These are phyloP conservation scores for Vigna radiata DNA, from an alignment of 306 rosid species.

Conservation along the genomic window DNA sequence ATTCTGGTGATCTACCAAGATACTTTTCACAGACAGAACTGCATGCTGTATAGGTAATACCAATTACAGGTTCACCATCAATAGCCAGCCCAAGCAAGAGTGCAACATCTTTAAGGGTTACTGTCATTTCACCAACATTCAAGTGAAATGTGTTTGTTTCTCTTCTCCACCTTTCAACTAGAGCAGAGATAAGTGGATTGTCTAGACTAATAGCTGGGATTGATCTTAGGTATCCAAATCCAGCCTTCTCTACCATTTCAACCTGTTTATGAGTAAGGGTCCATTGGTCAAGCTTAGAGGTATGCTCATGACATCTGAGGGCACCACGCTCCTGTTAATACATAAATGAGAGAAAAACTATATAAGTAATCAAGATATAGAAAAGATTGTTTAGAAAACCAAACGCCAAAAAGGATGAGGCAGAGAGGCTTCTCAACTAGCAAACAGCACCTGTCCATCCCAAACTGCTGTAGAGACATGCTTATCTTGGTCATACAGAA, in stretches of 20 bases:
- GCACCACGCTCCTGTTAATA: conserved; percentile 95
- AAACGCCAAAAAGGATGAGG: conserved; percentile 13
- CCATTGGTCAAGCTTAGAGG: conserved; percentile 99
- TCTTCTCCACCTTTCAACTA: conserved; percentile 99
- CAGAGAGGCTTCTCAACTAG: conserved; percentile 27
- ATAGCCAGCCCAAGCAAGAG: conserved; percentile 93
- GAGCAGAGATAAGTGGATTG: conserved; percentile 95
- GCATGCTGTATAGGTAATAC: conserved; percentile 87
- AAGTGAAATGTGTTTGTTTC: conserved; percentile 98
- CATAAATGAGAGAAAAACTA: conserved; percentile 25
- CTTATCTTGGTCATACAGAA: conserved; percentile 97
- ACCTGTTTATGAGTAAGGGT: conserved; percentile 71
- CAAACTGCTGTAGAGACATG: conserved; percentile 97
- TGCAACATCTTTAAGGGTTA: conserved; percentile 90
- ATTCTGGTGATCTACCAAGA: conserved; percentile 83
- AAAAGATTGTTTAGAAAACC: conserved; percentile 16
- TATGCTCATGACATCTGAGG: conserved; percentile 97
- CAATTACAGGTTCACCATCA: conserved; percentile 96
- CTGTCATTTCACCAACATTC: conserved; percentile 95
- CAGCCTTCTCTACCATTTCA: conserved; percentile 88
- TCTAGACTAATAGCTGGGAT: conserved; percentile 98
- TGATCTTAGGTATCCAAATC: conserved; percentile 85
- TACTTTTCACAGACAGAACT: conserved; percentile 80
- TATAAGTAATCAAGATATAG: background rate
- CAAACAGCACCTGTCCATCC: conserved; percentile 93